phyloP scores from a whole-genome alignment of 1,139 yeast genomes.

The Lodderomyces orthopsilosis region DNA sequence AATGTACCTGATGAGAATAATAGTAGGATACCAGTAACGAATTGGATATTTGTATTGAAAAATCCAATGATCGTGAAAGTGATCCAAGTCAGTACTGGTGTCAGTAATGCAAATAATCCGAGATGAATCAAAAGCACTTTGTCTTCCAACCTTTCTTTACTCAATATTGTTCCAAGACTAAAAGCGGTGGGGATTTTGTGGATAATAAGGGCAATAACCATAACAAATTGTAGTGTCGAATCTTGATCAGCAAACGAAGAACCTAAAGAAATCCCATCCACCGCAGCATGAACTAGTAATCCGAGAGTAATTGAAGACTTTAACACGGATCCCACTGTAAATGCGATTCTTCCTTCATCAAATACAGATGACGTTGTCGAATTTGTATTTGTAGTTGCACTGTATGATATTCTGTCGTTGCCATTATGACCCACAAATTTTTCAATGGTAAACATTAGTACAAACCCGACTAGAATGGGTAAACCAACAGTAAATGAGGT shows the following conservation, averaged over 20 bases:
- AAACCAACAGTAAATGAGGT: conserved; percentile 20
- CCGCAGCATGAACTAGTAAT: conserved; percentile 60
- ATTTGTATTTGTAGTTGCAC: background rate
- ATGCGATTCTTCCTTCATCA: conserved; percentile 14
- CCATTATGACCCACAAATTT: conserved; percentile 20
- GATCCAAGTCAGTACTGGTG: conserved; percentile 51
- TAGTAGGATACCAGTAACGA: conserved; percentile 47
- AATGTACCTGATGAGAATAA: conserved; percentile 74
- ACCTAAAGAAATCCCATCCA: conserved; percentile 78
- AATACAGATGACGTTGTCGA: conserved; percentile 10
- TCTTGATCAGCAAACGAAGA: conserved; percentile 51
- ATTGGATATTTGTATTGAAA: conserved; percentile 25
- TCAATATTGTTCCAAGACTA: conserved; percentile 59
- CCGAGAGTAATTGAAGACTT: conserved; percentile 54
- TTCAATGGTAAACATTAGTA: conserved; percentile 51
- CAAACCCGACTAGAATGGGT: conserved; percentile 47
- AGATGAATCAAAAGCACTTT: conserved; percentile 41
- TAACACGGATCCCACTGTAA: conserved; percentile 22
- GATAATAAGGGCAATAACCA: conserved; percentile 58
- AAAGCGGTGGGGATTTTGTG: conserved; percentile 79
- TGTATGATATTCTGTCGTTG: background rate
- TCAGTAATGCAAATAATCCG: conserved; percentile 46
- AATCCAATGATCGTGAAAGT: conserved; percentile 41
- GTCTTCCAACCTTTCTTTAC: conserved; percentile 30
- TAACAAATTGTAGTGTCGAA: conserved; percentile 46